Conservation (phyloP, 1,284 basidiomycete species). For the Ceratorhiza oryzae-sativae region DNA sequence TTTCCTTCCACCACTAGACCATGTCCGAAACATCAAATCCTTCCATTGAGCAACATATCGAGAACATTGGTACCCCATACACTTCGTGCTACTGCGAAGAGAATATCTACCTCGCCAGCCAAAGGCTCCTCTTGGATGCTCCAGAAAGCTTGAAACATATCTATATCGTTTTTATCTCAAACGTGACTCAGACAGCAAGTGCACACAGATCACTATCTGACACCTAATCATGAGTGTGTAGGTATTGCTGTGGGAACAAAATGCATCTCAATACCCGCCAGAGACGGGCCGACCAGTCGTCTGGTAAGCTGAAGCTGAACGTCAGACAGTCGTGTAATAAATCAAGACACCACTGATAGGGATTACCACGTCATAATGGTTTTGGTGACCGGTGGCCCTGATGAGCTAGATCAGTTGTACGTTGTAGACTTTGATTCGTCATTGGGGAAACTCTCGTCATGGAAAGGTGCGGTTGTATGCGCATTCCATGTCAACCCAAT, state of each 20-base stretch:
- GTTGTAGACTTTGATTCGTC: constrained; percentile 31
- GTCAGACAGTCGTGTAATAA: neutral
- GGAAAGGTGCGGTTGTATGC: constrained; percentile 32
- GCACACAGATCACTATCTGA: neutral
- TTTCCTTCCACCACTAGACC: constrained; percentile 6
- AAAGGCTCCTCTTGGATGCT: neutral
- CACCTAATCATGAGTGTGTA: neutral
- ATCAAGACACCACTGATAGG: neutral
- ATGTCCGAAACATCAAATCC: constrained; percentile 18
- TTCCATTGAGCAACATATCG: constrained; percentile 5
- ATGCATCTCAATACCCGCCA: neutral
- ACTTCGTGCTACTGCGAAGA: constrained; percentile 34
- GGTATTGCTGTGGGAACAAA: constrained; percentile 28
- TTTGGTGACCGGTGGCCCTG: neutral
- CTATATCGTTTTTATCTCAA: constrained; percentile 28
- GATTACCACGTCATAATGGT: constrained; percentile 34
- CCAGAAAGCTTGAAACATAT: neutral
- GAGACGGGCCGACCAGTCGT: constrained; percentile 6
- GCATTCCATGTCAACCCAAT: neutral
- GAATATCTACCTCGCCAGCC: constrained; percentile 26
- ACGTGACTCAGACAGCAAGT: constrained; percentile 19
- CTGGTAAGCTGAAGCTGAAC: constrained; percentile 2
- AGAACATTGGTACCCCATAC: constrained; percentile 15
- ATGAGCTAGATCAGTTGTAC: neutral
- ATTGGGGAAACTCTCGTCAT: constrained; percentile 11